Evolutionary conservation across 495 filamentous ascomycete species (phyloP), one percentile per base, ranked within the genome.

Genomic region (Friedmanniomyces simplex): DNA sequence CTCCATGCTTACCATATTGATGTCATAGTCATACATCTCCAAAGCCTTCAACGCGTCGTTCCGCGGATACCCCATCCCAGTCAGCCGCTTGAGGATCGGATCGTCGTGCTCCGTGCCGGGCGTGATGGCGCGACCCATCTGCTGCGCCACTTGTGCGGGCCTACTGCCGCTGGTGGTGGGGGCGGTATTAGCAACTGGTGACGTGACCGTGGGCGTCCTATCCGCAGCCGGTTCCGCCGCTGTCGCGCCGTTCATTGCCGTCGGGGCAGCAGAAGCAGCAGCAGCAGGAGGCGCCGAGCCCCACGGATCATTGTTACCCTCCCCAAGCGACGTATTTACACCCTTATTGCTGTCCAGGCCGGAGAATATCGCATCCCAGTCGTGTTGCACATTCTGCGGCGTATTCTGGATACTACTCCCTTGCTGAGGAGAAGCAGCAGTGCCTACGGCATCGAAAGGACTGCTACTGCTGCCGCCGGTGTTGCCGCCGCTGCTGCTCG

Each of bases 281-380:
- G 50, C 18, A 13, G 50, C 25, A 43, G 51, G 6, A 1, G 54
- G 1, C 14, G 54, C 10, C 2, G 61, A 46, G 21, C 51, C 18
- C 55, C 57, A 63, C 0, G 61, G 61, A 34, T 60, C 52, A 5
- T 43, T 47, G 20, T 14, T 39, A 2, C 21, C 47, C 30, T n/a
- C 32, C 3, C 16, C 22, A 32, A 56, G 24, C 22, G 52, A 53
- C 14, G 52, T 52, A 18, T 58, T 55, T 0, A 63, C 30, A 28
- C 34, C 22, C 34, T 62, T 64, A 18, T 37, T 52, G 45, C 32
- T 50, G 37, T 90, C 86, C 6, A 94, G 72, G 30, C 85, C 82
- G 2, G 89, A 87, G 67, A 96, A 96, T 25, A 98, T 89, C 21
- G 89, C 86, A 61, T 96, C 93, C 93, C 93, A 98, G 64, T 97